These are phyloP conservation scores for Pestalotiopsis sp. DNA, from an alignment of 2,329 filamentous ascomycete genomes.

Conservation along the genomic window DNA sequence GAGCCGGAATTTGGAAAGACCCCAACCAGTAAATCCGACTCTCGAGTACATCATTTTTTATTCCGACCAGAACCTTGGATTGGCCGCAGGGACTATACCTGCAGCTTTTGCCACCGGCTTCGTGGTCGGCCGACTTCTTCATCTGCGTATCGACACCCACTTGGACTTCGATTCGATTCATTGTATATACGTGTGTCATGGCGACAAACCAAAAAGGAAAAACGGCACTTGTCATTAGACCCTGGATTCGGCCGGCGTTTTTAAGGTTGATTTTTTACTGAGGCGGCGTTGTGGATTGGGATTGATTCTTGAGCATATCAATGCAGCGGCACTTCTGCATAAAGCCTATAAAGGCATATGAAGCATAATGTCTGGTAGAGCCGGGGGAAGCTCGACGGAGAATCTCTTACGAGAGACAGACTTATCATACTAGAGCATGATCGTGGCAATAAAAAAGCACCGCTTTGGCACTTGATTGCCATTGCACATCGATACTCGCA, in stretches of 20 bases:
- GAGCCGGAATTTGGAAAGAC: conserved; percentile 60
- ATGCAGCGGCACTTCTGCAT: neutral
- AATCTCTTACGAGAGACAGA: neutral
- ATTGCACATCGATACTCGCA: neutral
- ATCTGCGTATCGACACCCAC: conserved; percentile 25
- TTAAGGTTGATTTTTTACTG: conserved; percentile 18
- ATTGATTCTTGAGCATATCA: conserved; percentile 16
- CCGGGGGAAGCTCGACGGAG: neutral
- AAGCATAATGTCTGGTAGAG: conserved; percentile 13
- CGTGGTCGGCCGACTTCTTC: conserved; percentile 19
- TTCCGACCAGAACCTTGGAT: neutral
- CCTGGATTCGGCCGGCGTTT: conserved; percentile 23
- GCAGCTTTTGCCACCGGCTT: conserved; percentile 12
- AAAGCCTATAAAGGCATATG: neutral
- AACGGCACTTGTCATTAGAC: conserved; percentile 20
- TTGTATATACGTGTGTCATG: conserved; percentile 24
- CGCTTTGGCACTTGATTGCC: conserved; percentile 1
- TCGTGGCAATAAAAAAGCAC: neutral
- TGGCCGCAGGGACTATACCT: neutral
- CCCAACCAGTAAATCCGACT: conserved; percentile 22
- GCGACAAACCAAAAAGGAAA: conserved; percentile 17
- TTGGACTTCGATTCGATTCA: conserved; percentile 20
- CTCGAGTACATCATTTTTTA: neutral
- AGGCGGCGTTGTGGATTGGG: conserved; percentile 17
- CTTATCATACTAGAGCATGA: conserved; percentile 11